Conservation (phyloP, 2,329 filamentous ascomycete species). For the Lasiodiplodia sp. region DNA sequence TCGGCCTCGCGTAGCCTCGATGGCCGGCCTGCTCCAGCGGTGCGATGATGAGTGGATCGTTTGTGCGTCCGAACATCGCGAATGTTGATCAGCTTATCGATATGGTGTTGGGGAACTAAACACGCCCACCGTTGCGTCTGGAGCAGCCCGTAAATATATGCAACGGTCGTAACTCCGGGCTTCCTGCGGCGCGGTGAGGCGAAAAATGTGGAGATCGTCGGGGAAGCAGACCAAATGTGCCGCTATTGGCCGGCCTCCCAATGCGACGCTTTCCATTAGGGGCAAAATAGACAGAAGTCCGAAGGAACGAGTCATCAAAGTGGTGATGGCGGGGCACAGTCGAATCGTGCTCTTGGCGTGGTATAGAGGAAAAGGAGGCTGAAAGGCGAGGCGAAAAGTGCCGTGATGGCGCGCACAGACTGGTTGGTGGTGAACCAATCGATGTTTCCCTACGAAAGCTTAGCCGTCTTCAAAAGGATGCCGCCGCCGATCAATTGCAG, state of each 20-base stretch:
- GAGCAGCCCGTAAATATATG: conserved; percentile 12
- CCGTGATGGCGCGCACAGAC: conserved; percentile 9
- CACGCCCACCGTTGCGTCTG: neutral
- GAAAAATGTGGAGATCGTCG: conserved; percentile 24
- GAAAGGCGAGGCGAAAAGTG: conserved; percentile 6
- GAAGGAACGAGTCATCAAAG: conserved; percentile 1
- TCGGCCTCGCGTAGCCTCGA: conserved; percentile 13
- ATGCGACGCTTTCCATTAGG: conserved; percentile 1
- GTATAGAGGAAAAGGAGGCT: conserved; percentile 8
- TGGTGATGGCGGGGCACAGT: neutral
- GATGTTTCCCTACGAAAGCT: conserved; percentile 6
- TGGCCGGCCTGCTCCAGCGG: conserved; percentile 14
- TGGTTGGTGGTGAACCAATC: neutral
- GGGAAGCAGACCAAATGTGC: neutral
- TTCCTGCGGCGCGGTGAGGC: conserved; percentile 14
- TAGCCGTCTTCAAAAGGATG: neutral
- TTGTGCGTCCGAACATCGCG: conserved; percentile 21
- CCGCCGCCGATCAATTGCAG: neutral
- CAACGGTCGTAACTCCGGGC: neutral
- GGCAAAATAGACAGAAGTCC: conserved; percentile 19
- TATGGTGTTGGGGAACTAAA: neutral
- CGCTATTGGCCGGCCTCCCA: neutral
- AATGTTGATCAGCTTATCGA: neutral
- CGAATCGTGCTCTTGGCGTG: neutral
- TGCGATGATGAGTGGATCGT: conserved; percentile 8